A percentile compares a stretch with the other conserved stretches of the same genome.
Evolutionary conservation across 228 moss, liverwort and hornwort genomes (phyloP).

Genomic region (Sphagnum magellanicum): DNA sequence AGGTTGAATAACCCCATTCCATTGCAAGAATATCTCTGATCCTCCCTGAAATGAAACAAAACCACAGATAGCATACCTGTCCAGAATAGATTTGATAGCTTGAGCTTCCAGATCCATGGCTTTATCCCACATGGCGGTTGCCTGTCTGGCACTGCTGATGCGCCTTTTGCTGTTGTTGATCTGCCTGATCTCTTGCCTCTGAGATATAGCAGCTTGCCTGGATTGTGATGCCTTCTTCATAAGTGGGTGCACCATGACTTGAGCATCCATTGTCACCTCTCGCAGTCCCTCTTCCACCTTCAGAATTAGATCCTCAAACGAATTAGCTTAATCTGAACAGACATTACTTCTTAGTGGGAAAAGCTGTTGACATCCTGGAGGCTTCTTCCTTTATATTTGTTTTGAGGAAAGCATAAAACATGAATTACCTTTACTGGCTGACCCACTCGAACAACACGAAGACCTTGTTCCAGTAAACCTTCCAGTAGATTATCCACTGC

Average conservation of each 20-base stretch:
- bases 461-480: conserved; percentile 87
- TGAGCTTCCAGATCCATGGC: conserved; percentile 68
- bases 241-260: conserved; percentile 69
- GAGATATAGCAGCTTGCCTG: conserved; percentile 60
- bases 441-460: conserved; percentile 87
- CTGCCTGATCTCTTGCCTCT: conserved; percentile 58
- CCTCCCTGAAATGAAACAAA: conserved; percentile 1
- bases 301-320: background rate
- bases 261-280: conserved; percentile 73
- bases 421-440: conserved; percentile 86
- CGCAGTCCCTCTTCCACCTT: conserved; percentile 84
- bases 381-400: too few species aligned
- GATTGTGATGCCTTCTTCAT: conserved; percentile 64
- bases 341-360: too few species aligned
- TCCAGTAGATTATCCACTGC: conserved; percentile 97
- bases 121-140: conserved; percentile 78
- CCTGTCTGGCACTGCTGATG: conserved; percentile 63
- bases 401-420: too few species aligned
- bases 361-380: too few species aligned
- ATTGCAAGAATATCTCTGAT: background rate
- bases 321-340: too few species aligned
- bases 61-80: conserved; percentile 30
- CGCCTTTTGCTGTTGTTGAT: conserved; percentile 73
- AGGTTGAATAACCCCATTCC: too few species aligned
- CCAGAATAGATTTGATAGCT: conserved; percentile 66